Conservation (phyloP, 2,329 filamentous ascomycete species). For the Triangularia setosa region DNA sequence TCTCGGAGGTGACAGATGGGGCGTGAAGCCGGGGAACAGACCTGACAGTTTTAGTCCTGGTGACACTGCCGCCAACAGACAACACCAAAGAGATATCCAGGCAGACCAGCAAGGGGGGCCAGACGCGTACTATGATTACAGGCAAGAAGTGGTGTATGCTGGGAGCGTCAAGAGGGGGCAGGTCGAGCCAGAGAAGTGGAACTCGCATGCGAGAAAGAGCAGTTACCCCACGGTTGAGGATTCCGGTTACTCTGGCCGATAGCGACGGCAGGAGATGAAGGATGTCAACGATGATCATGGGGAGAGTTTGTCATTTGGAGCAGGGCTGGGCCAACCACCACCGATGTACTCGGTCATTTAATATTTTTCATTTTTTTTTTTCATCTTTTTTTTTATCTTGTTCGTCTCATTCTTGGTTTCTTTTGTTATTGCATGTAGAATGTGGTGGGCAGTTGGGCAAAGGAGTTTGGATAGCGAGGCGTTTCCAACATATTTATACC, state of each 20-base stretch:
- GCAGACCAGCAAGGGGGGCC: neutral
- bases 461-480: neutral
- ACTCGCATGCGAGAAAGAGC: conserved; percentile 25
- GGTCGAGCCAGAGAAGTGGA: conserved; percentile 13
- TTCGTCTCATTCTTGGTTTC: neutral
- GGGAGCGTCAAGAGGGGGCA: conserved; percentile 22
- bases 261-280: conserved; percentile 8
- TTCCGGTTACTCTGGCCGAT: conserved; percentile 22
- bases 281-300: neutral
- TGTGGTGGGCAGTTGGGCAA: neutral
- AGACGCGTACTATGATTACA: conserved; percentile 1
- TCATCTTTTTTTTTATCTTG: neutral
- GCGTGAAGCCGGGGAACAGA: conserved; percentile 6
- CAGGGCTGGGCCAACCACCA: neutral
- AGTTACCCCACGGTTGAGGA: conserved; percentile 31
- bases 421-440: neutral
- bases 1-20: conserved; percentile 50
- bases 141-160: conserved; percentile 19
- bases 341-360: neutral
- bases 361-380: neutral
- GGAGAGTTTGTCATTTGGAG: neutral
- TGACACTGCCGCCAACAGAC: neutral
- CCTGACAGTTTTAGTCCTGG: neutral
- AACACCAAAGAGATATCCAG: neutral
- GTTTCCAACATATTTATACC: neutral